Conservation (phyloP, 2,329 filamentous ascomycete genomes). For the Samsoniella hepiali region DNA sequence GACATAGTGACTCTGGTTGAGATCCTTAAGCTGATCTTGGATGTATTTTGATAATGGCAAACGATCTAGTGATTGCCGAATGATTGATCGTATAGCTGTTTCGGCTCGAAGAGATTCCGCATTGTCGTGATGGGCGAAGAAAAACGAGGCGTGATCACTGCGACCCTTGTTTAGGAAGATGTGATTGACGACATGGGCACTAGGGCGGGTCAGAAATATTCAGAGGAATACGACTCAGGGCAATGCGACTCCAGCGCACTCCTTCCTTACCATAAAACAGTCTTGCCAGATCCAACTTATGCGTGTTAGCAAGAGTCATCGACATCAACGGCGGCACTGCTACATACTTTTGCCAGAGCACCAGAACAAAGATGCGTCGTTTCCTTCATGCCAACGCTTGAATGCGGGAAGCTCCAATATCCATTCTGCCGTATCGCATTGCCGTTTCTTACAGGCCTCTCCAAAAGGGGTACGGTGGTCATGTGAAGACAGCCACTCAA, state of each 20-base stretch:
- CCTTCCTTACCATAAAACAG: not conserved
- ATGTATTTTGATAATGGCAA: not conserved
- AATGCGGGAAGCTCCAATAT: not conserved
- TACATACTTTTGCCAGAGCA: conserved; percentile 3
- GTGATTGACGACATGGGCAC: not conserved
- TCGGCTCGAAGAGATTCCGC: not conserved
- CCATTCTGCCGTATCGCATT: not conserved
- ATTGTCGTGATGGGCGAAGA: not conserved
- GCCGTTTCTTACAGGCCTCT: not conserved
- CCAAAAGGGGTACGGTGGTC: not conserved
- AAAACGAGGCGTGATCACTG: not conserved
- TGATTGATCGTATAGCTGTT: not conserved
- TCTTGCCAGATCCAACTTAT: not conserved
- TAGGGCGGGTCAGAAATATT: not conserved
- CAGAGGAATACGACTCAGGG: not conserved
- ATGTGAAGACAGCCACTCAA: not conserved
- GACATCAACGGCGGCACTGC: too few species aligned
- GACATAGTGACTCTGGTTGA: not conserved
- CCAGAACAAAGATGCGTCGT: not conserved
- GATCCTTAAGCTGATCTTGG: not conserved
- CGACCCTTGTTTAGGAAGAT: not conserved
- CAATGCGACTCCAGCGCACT: not conserved
- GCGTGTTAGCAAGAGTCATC: too few species aligned
- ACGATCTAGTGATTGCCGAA: not conserved
- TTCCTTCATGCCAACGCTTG: not conserved